These are phyloP conservation scores for Epichloe scottii DNA, from an alignment of 2,329 filamentous ascomycete genomes.

Conservation along the genomic window DNA sequence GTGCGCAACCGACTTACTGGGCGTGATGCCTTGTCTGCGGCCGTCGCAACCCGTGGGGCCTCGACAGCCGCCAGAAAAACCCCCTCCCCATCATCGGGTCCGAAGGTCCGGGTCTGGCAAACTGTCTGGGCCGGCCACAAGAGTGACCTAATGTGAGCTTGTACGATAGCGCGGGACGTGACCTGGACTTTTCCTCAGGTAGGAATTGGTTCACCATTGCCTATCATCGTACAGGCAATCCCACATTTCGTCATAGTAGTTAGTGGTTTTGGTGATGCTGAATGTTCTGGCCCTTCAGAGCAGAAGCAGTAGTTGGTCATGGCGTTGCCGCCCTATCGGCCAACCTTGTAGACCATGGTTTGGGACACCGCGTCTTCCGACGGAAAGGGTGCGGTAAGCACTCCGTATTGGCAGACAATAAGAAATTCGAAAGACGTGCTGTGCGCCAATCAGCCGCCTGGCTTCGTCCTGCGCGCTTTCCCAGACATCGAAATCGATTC, in stretches of 20 bases:
- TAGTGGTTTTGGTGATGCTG: neutral
- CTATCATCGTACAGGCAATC: neutral
- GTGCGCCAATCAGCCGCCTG: constrained; percentile 1
- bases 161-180: neutral
- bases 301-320: neutral
- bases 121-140: neutral
- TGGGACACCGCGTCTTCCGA: neutral
- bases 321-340: neutral
- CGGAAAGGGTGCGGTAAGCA: neutral
- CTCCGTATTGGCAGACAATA: neutral
- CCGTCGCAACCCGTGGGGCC: constrained; percentile 6
- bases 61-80: no score
- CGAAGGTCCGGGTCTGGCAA: neutral
- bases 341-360: neutral
- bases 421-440: neutral
- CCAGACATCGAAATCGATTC: neutral
- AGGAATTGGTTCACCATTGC: neutral
- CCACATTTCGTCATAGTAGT: neutral
- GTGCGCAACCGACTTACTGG: neutral
- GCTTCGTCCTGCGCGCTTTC: neutral
- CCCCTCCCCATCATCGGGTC: neutral
- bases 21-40: constrained; percentile 5
- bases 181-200: neutral
- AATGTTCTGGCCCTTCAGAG: neutral
- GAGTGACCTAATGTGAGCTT: neutral